Conservation (phyloP, 306 rosid species). For the Luffa acutangula region DNA sequence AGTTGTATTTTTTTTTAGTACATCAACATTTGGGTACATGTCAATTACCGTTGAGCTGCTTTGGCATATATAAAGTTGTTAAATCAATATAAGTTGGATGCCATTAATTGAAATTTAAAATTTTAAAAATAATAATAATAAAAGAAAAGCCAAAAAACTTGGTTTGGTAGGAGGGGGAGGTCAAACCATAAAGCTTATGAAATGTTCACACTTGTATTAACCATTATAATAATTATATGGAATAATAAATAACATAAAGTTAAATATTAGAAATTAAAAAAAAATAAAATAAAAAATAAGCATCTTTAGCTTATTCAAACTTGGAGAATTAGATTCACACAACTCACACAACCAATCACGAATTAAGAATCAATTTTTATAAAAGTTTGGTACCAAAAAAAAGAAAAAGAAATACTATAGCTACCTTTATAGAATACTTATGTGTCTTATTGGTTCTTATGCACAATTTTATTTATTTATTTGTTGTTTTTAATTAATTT, state of each 20-base stretch:
- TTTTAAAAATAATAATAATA: background rate
- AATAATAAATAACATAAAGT: background rate
- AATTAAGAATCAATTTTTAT: background rate
- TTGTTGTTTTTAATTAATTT: background rate
- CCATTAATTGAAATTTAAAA: background rate
- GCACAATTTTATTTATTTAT: background rate
- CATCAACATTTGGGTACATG: too few relatives aligned
- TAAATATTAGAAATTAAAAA: background rate
- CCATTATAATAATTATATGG: background rate
- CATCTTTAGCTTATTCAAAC: background rate
- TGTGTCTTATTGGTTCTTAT: background rate
- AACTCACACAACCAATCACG: background rate
- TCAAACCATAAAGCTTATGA: background rate
- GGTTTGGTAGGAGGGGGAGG: background rate
- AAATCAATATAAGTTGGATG: background rate
- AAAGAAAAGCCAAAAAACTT: background rate
- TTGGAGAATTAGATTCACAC: constrained; percentile 1
- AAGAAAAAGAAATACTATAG: background rate
- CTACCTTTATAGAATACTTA: background rate
- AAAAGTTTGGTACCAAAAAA: background rate
- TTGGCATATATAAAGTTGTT: too few relatives aligned
- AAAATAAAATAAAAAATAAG: background rate
- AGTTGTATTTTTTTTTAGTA: too few relatives aligned
- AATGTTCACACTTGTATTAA: background rate
- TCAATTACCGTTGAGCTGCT: too few relatives aligned